A percentile compares a stretch with the other conserved stretches of the same genome.
phyloP scores from a whole-genome alignment of 257 asterid species.

The Pogostemon cablin region DNA sequence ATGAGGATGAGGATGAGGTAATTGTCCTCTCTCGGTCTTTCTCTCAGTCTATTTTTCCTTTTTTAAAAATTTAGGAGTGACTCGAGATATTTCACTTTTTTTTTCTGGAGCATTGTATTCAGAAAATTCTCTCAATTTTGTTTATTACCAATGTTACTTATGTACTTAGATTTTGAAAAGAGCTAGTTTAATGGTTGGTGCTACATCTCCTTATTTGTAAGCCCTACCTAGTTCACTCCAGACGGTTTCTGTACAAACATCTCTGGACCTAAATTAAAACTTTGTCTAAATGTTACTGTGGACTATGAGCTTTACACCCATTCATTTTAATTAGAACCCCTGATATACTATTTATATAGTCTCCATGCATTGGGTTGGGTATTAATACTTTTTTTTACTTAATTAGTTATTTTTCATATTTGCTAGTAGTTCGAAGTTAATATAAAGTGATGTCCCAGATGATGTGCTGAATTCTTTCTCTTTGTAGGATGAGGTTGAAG shows the following conservation, averaged over 20 bases:
- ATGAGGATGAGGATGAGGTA: conserved; percentile 74
- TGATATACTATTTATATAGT: conserved; percentile 5
- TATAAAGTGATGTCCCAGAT: neutral
- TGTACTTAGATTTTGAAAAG: neutral
- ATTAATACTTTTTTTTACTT: conserved; percentile 15
- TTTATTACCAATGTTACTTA: neutral
- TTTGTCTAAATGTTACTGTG: conserved; percentile 5
- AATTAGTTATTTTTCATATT: conserved; percentile 12
- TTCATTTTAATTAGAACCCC: conserved; percentile 14
- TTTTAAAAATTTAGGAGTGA: conserved; percentile 5
- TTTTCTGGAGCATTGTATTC: conserved; percentile 7
- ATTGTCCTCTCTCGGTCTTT: conserved; percentile 4
- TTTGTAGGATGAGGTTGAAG: conserved; percentile 88
- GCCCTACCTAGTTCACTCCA: neutral
- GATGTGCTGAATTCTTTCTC: conserved; percentile 36
- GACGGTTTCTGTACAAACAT: neutral
- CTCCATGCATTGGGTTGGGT: conserved; percentile 22
- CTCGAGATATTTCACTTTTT: neutral
- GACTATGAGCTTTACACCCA: conserved; percentile 2
- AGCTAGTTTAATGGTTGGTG: neutral
- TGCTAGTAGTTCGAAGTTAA: conserved; percentile 4
- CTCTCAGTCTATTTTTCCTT: neutral
- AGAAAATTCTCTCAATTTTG: conserved; percentile 17
- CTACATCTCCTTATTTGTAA: conserved; percentile 10
- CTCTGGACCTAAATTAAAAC: neutral